Base-by-base conservation (phyloP, 164 flowering plant genomes). In the Magnolia kwangsiensis region DNA sequence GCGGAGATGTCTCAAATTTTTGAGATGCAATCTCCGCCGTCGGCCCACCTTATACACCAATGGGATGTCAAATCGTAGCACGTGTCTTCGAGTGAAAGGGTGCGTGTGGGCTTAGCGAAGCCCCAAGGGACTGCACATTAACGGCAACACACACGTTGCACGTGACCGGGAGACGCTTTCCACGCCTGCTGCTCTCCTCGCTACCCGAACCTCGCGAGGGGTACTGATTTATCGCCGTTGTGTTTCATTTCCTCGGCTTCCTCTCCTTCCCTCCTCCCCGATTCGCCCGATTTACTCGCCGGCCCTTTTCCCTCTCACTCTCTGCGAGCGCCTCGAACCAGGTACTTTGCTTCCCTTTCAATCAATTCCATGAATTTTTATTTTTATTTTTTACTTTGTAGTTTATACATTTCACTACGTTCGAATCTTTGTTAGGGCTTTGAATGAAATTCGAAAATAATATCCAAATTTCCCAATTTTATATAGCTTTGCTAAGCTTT, bases 241-340 rank as follows among this genome's bases (percentile, higher is more conserved):
- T 82, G 67, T 81, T 84, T 77, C 79, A 84, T 82, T 86, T 86
- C 85, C 86, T 86, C 86, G 86, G 77, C 31, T 69, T 78, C 51
- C 77, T 58, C 29, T 13, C 64, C 65, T 50, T 69, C 79, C 51
- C 77, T 58, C 50, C 10, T 63, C 67, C 58, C 71, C 76, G 80
- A 71, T 74, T 81, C 82, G 80, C 67, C 71, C 75, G 24, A 59
- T 73, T 23, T 69, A 45, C 73, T 63, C 21, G 21, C 70, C 67
- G 61, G 18, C 18, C 61, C 61, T 55, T 37, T 37, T 37, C 45
- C 45, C 45, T 37, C 45, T 37, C 45, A 27, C 29, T 37, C 7
- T 14, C 61, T 16, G 61, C 16, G 13, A 55, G 18, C 61, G 11
- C 61, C 8, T 55, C 18, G 61, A 55, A 55, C 61, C 61, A 13